Evolutionary conservation across 495 filamentous ascomycete genomes (phyloP), one percentile per base, ranked within the genome.

Genomic region (Acidomyces sp.): DNA sequence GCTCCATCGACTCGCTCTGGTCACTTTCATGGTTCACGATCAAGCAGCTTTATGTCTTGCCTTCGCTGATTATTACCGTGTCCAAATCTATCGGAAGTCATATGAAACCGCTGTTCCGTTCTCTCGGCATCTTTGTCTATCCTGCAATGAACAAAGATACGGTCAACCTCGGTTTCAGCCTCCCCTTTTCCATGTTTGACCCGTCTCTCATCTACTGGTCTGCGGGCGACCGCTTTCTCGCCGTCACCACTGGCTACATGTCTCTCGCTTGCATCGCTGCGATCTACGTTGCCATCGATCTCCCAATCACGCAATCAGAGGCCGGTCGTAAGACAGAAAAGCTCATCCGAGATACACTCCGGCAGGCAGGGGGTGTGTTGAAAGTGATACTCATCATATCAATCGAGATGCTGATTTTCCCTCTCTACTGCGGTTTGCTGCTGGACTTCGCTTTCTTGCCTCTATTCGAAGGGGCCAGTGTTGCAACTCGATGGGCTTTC

Each of bases 341-440:
- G 4, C 62, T 80, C 4, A 61, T 92, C 39, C 78, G 84, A n/a
- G 88, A 95, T 45, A 63, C 77, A 0, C 69, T 99, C 16, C 72
- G 84, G 28, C 90, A 99, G 63, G 90, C 90, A 26, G 90, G 90
- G 28, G 90, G 90, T 3, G 86, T 99, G 10, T 75, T 93, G 70
- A 99, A 99, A 57, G 90, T 99, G 12, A 90, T 99, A 28, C 67
- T 96, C 18, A 99, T 99, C 49, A 99, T 99, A 45, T 85, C 85
- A 42, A 95, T 96, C 56, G 90, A 99, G 64, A 99, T 99, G 90
- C 81, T 99, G 27, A 72, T 84, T 13, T 99, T 99, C 55, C 90
- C 90, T 0, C 64, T 99, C 6, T 96, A 95, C 56, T 99, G 92
- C 53, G 90, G 90, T 17, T 62, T 93, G 33, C 69, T 99, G 4